These are phyloP conservation scores for Dittrichia graveolens DNA, from an alignment of 129 eudicot genomes.

Conservation along the genomic window DNA sequence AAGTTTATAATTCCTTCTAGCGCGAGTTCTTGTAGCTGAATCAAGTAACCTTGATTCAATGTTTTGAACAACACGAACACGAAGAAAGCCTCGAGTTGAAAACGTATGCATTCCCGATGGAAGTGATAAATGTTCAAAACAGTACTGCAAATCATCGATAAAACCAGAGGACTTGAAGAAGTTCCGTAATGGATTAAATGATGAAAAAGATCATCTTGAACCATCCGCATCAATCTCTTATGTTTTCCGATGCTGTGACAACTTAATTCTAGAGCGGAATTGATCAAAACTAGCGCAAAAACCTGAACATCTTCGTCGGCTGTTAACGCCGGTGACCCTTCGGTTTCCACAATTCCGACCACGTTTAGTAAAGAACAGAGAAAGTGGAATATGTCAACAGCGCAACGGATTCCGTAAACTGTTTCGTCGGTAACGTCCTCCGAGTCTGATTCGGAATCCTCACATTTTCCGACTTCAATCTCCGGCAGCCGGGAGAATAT, in stretches of 20 bases:
- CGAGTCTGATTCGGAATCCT: slow-evolving; percentile 69
- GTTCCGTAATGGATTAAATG: slow-evolving; percentile 81
- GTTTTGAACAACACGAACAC: slow-evolving; percentile 62
- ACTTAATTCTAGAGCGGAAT: slow-evolving; percentile 71
- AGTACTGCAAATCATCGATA: slow-evolving; percentile 86
- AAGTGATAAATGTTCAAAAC: slow-evolving; percentile 67
- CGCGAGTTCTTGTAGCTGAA: slow-evolving; percentile 76
- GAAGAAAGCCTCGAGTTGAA: slow-evolving; percentile 90
- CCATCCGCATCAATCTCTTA: slow-evolving; percentile 71
- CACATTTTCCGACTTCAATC: slow-evolving; percentile 66
- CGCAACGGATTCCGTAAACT: slow-evolving; percentile 66
- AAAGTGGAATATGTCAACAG: slow-evolving; percentile 85
- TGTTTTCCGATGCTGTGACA: slow-evolving; percentile 74
- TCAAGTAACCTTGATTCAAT: slow-evolving; percentile 39
- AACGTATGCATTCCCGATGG: slow-evolving; percentile 72
- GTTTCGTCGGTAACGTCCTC: slow-evolving; percentile 54
- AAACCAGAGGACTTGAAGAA: slow-evolving; percentile 55
- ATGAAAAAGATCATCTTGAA: slow-evolving; percentile 80
- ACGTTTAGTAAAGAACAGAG: slow-evolving; percentile 82
- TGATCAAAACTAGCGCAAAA: slow-evolving; percentile 73
- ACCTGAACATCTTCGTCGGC: slow-evolving; percentile 78
- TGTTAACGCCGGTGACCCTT: slow-evolving; percentile 49
- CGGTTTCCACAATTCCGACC: slow-evolving; percentile 56
- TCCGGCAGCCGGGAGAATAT: slow-evolving; percentile 64
- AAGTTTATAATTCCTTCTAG: slow-evolving; percentile 73